Conservation (phyloP, 495 filamentous ascomycete species). For the Daldinia bambusicola region DNA sequence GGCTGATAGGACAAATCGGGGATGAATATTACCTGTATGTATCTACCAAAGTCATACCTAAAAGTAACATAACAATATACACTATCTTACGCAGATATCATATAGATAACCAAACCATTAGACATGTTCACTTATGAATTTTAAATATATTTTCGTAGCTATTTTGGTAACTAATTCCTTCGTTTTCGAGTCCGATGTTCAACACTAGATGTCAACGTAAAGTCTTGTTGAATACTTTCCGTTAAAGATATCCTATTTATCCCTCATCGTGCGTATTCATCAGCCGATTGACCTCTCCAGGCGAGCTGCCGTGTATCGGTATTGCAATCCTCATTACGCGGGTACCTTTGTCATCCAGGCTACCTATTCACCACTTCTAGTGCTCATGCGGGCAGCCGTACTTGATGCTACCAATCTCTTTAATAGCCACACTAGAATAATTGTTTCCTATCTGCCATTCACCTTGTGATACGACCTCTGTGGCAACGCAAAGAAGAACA, state of each 20-base stretch:
- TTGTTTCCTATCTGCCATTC: constrained; percentile 38
- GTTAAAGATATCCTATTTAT: constrained; percentile 27
- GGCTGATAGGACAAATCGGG: constrained; percentile 9
- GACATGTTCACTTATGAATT: too few species aligned
- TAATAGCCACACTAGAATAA: constrained; percentile 34
- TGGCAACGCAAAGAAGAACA: constrained; percentile 26
- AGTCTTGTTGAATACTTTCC: neutral
- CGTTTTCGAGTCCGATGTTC: neutral
- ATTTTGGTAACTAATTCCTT: neutral
- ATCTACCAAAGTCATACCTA: neutral
- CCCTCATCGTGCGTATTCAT: constrained; percentile 20
- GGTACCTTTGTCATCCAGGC: constrained; percentile 39
- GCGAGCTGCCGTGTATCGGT: constrained; percentile 46
- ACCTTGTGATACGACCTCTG: constrained; percentile 35
- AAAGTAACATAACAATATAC: neutral
- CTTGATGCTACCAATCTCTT: constrained; percentile 38
- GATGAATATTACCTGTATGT: neutral
- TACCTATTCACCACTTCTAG: constrained; percentile 30
- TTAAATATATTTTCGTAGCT: too few species aligned
- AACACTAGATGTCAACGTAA: neutral
- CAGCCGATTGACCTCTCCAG: constrained; percentile 36
- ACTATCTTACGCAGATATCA: too few species aligned
- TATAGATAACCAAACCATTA: too few species aligned
- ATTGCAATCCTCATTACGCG: constrained; percentile 40
- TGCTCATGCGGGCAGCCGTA: constrained; percentile 43